These are phyloP conservation scores for Rhododendron mucronatum DNA, from an alignment of 148 eudicot genomes.

Conservation along the genomic window DNA sequence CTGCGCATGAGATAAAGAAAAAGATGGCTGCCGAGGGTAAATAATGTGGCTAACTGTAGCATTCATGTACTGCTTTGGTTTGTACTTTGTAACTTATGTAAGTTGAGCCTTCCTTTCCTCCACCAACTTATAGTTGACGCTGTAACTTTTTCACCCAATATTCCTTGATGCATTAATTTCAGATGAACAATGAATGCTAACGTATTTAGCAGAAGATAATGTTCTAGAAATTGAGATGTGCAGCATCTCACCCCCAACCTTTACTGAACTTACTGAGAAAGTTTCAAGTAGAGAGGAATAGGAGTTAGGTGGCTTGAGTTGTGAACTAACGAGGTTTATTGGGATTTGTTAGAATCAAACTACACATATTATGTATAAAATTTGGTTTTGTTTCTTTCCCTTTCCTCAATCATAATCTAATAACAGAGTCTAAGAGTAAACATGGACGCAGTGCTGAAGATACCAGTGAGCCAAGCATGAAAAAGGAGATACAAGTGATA, in stretches of 20 bases:
- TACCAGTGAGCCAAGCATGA: background rate
- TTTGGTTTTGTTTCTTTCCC: background rate
- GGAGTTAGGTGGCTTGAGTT: background rate
- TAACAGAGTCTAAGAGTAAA: background rate
- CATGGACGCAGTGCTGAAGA: background rate
- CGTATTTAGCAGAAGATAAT: background rate
- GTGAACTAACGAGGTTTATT: background rate
- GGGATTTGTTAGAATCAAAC: background rate
- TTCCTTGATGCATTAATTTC: background rate
- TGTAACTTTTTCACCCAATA: background rate
- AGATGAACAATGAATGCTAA: background rate
- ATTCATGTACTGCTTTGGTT: background rate
- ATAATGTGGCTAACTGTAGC: conserved; percentile 14
- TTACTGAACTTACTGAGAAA: background rate
- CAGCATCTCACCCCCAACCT: background rate
- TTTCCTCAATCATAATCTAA: background rate
- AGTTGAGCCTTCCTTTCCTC: background rate
- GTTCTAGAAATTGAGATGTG: background rate
- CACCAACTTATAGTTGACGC: background rate
- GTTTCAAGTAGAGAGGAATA: background rate
- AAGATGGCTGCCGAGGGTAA: conserved; percentile 54
- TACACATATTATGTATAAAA: background rate
- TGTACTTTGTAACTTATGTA: background rate
- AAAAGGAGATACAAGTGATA: background rate
- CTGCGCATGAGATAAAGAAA: conserved; percentile 76